phyloP scores from a whole-genome alignment of 106 monocot species.

The Chionographis japonica region DNA sequence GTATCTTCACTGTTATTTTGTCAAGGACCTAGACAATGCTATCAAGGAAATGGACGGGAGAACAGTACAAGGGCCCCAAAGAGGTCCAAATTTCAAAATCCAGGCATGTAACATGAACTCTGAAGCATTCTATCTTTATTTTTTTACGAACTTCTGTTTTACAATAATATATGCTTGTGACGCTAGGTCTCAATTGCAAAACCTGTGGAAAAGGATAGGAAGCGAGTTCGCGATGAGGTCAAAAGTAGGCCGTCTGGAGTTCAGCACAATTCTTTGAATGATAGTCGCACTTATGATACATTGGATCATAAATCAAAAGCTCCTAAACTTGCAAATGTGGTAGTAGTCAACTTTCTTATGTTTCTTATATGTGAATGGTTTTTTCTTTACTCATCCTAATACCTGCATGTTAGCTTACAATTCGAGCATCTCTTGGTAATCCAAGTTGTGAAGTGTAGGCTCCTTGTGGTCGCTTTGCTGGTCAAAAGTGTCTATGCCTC shows the following conservation, averaged over 20 bases:
- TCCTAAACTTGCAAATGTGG: conserved; percentile 14
- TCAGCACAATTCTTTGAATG: conserved; percentile 4
- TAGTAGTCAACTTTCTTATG: neutral
- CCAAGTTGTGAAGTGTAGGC: no score
- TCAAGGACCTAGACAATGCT: conserved; percentile 31
- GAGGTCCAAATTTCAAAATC: conserved; percentile 32
- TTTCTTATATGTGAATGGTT: no score
- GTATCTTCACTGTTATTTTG: neutral
- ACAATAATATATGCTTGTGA: neutral
- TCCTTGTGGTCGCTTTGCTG: no score
- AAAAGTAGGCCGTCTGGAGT: conserved; percentile 1
- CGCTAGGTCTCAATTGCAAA: conserved; percentile 34
- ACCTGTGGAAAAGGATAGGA: conserved; percentile 27
- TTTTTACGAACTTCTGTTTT: neutral
- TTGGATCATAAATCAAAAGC: conserved; percentile 23
- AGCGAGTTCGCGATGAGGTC: conserved; percentile 25
- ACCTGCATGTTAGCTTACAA: no score
- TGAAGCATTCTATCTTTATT: neutral
- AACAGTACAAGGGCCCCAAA: conserved; percentile 29
- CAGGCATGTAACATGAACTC: conserved; percentile 25
- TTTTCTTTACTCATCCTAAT: no score
- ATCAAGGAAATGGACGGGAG: conserved; percentile 38
- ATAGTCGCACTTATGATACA: conserved; percentile 1
- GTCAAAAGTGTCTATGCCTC: no score
- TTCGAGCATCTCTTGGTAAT: no score